Evolutionary conservation across 2,329 filamentous ascomycete species (phyloP), one percentile per base, ranked within the genome.

Genomic region (Sporothrix brasiliensis): DNA sequence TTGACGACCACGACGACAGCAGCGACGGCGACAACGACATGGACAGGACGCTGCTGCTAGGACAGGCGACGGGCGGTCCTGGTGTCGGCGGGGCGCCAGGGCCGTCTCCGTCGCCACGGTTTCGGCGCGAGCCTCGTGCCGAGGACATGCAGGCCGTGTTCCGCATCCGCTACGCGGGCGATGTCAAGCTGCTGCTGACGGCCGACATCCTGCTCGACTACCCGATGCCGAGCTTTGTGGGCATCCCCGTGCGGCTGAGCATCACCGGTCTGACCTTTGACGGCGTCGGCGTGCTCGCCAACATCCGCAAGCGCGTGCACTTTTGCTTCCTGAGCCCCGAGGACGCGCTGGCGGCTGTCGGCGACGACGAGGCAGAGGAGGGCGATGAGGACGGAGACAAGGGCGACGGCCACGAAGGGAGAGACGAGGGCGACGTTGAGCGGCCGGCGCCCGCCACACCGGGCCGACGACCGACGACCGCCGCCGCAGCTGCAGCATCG

Each of bases 141-240:
- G 93, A 97, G 74, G 95, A 99, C 77, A 85, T 97, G 68, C 95
- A 99, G 79, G 91, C 97, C 65, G 91, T 98, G 6, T 94, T 96
- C 76, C 91, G 94, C 74, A 94, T 97, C 72, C 89, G 89, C 70
- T 99, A 99, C 80, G 88, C 90, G 2, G 95, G 95, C 44, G 91
- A 97, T 77, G 86, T 99, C 71, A 89, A 90, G 74, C 86, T 99
- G 70, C 92, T 93, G 72, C 84, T 99, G 66, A 98, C 95, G 30
- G 94, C 95, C 0, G 94, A 98, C 80, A 97, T 99, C 54, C 84
- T 98, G 44, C 89, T 99, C 47, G 95, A 99, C 80, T 99, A 99
- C 79, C 95, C 95, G 0, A 98, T 98, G 92, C 94, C 94, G 53
- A 97, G 92, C 82, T 99, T 99, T 77, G 94, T 98, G 2, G 93